Evolutionary conservation across 2,329 filamentous ascomycete species (phyloP).

Genomic region (Apiospora saccharicola): DNA sequence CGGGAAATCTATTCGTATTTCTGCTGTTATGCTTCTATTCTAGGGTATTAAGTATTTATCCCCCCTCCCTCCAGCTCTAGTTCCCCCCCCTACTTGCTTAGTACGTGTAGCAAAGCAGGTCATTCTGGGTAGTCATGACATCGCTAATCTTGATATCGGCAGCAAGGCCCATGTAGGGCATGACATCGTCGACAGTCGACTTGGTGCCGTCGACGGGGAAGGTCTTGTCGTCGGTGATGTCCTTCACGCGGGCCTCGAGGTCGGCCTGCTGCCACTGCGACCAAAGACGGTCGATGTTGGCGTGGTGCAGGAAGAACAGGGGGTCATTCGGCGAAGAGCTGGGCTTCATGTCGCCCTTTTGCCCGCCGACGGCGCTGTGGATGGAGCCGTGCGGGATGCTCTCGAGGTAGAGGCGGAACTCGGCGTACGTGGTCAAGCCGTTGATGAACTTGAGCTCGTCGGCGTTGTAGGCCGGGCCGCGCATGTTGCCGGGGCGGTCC

Average conservation of each 20-base stretch:
- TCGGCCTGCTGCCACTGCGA: constrained; percentile 22
- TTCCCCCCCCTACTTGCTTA: neutral
- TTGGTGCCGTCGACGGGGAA: neutral
- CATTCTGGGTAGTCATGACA: neutral
- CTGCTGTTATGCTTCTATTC: no score
- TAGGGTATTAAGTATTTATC: no score
- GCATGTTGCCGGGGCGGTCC: neutral
- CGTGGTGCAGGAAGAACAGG: constrained; percentile 25
- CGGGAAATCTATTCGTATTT: no score
- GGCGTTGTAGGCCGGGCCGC: neutral
- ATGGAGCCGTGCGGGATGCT: constrained; percentile 14
- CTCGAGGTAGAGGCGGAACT: constrained; percentile 12
- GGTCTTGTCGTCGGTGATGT: neutral
- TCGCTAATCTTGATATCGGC: neutral
- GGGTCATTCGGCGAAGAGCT: constrained; percentile 21
- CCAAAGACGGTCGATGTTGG: constrained; percentile 23
- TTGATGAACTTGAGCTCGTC: neutral
- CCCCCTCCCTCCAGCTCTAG: no score
- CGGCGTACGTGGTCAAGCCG: constrained; percentile 4
- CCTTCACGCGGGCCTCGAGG: neutral
- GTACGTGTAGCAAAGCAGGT: constrained; percentile 2
- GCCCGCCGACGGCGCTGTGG: constrained; percentile 20
- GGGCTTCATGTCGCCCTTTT: constrained; percentile 20
- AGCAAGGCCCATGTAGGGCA: neutral
- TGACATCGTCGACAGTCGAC: neutral